Base-by-base conservation (phyloP, 495 filamentous ascomycete genomes). In the Daldinia concentrica region DNA sequence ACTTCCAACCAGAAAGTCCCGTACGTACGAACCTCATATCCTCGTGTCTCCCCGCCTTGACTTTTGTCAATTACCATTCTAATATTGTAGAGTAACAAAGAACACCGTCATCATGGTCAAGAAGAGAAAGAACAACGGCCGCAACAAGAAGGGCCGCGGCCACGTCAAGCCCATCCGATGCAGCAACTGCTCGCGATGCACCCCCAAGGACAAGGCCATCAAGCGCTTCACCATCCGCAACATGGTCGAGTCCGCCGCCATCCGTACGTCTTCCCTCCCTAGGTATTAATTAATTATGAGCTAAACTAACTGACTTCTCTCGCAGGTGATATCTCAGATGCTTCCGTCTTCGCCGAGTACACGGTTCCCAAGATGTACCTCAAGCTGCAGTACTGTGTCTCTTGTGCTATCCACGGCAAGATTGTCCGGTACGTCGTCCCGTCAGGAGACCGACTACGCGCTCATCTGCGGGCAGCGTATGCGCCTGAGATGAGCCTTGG, bases 151-250 rank as follows among this genome's bases (percentile, higher is more conserved):
- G 84, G 95, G 95, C 82, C 93, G 95, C 82, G 95, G 95, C 85
- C 95, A 99, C 87, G 94, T 97, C 82, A 98, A 97, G 90, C 95
- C 95, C 73, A 97, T 99, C 85, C 92, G 95, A 79, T 99, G 95
- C 92, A 97, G 93, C 87, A 99, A 99, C 92, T 99, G 95, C 91
- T 96, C 94, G 81, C 90, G 95, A 88, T 99, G 95, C 91, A 95
- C 92, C 43, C 95, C 95, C 80, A 99, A 99, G 90, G 95, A 99
- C 82, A 99, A 99, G 91, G 96, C 95, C 77, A 98, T 99, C 88
- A 99, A 99, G 94, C 89, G 95, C 85, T 99, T 99, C 89, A 99
- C 95, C 83, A 98, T 99, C 90, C 91, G 95, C 83, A 99, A 99
- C 90, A 99, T 99, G 96, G 95, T 99, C 74, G 95, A 99, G 87